phyloP scores from a whole-genome alignment of 2,329 filamentous ascomycete species.

The Fusarium sp. region DNA sequence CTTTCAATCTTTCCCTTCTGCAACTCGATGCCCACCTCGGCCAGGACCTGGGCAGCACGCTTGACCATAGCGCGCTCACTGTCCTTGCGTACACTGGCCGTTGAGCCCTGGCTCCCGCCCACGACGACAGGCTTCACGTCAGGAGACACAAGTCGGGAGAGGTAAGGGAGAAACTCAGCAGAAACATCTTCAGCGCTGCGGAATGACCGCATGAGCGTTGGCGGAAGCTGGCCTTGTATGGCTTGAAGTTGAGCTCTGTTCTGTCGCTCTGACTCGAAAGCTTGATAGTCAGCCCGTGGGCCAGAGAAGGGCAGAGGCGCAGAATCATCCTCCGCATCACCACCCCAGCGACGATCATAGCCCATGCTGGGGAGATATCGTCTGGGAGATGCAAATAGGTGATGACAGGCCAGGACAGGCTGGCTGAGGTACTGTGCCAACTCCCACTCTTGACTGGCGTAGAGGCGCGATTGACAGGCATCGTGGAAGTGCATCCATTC shows the following conservation, averaged over 20 bases:
- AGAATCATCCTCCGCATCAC: conserved; percentile 55
- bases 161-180: conserved; percentile 84
- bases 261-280: conserved; percentile 81
- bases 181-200: conserved; percentile 80
- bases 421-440: conserved; percentile 86
- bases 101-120: conserved; percentile 69
- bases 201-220: conserved; percentile 78
- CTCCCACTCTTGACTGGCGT: conserved; percentile 91
- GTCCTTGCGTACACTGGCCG: conserved; percentile 88
- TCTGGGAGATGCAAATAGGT: conserved; percentile 82
- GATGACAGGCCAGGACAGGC: conserved; percentile 87
- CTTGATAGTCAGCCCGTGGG: conserved; percentile 81
- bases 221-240: conserved; percentile 76
- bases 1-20: conserved; percentile 82
- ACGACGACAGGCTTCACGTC: conserved; percentile 92
- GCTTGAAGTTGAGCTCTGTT: conserved; percentile 78
- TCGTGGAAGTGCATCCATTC: conserved; percentile 98
- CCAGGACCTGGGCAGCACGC: conserved; percentile 81
- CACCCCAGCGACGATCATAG: conserved; percentile 57
- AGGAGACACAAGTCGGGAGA: conserved; percentile 84
- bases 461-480: conserved; percentile 78
- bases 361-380: conserved; percentile 54
- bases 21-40: conserved; percentile 82
- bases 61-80: conserved; percentile 82
- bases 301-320: conserved; percentile 79